Conservation (phyloP, 495 filamentous ascomycete genomes). For the Antarctomyces pellizariae region DNA sequence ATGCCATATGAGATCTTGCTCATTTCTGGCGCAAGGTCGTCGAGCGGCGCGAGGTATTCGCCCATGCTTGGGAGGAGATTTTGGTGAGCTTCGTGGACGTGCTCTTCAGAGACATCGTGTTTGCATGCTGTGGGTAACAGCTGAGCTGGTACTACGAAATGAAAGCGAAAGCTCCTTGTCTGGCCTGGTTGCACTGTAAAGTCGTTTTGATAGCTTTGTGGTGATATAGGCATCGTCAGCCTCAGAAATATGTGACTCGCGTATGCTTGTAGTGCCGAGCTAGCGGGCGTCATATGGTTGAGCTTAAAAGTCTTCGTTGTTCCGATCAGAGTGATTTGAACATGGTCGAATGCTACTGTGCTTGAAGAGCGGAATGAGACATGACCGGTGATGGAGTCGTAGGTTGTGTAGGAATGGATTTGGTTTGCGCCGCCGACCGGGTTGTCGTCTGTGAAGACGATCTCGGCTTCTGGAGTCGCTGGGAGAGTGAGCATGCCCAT, state of each 20-base stretch:
- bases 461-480: no score
- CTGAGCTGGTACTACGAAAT: conserved; percentile 61
- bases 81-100: conserved; percentile 48
- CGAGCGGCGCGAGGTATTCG: conserved; percentile 31
- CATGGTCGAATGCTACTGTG: conserved; percentile 43
- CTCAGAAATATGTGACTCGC: conserved; percentile 46
- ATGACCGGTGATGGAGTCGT: conserved; percentile 20
- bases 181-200: conserved; percentile 40
- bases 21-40: conserved; percentile 77
- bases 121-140: conserved; percentile 32
- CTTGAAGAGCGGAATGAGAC: conserved; percentile 16
- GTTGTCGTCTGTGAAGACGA: conserved; percentile 6
- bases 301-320: conserved; percentile 17
- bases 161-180: conserved; percentile 58
- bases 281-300: conserved; percentile 16
- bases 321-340: conserved; percentile 69
- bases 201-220: conserved; percentile 42
- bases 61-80: conserved; percentile 65
- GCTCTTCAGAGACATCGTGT: conserved; percentile 27
- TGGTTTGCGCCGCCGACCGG: conserved; percentile 7
- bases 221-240: conserved; percentile 55
- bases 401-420: conserved; percentile 24
- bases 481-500: no score
- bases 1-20: conserved; percentile 48
- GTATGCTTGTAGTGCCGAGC: conserved; percentile 18